These are phyloP conservation scores for Psilocybe sp. DNA, from an alignment of 768 basidiomycete genomes.

Conservation along the genomic window DNA sequence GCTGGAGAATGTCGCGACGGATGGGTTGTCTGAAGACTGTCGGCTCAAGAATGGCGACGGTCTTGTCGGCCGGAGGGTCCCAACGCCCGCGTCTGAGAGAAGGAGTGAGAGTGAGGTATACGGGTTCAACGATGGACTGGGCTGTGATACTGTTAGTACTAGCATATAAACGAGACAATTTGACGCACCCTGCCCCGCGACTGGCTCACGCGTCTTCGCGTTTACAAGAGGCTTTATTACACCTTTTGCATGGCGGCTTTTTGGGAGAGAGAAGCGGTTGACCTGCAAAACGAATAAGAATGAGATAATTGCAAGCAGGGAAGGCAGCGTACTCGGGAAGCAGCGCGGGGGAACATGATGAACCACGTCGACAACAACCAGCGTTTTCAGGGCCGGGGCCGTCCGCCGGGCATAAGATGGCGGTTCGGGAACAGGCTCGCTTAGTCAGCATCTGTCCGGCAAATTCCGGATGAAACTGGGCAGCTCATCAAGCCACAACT, in stretches of 20 bases:
- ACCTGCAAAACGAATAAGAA: conserved; percentile 6
- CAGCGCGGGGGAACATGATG: conserved; percentile 20
- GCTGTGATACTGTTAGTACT: conserved; percentile 6
- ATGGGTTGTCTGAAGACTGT: conserved; percentile 88
- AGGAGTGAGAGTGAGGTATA: conserved; percentile 61
- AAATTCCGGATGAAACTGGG: conserved; percentile 29
- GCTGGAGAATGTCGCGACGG: conserved; percentile 89
- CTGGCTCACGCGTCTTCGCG: conserved; percentile 14
- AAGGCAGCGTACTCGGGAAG: conserved; percentile 16
- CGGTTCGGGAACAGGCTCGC: conserved; percentile 17
- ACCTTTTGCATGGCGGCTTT: conserved; percentile 9
- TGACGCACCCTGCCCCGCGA: conserved; percentile 17
- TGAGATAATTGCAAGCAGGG: background rate
- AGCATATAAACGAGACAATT: background rate
- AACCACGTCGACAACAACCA: conserved; percentile 8
- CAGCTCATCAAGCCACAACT: conserved; percentile 41
- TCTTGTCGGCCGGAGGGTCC: conserved; percentile 36
- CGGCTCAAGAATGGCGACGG: conserved; percentile 65
- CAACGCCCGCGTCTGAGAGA: conserved; percentile 45
- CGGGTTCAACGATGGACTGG: conserved; percentile 32
- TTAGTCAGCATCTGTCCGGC: conserved; percentile 31
- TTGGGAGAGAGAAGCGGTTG: conserved; percentile 11
- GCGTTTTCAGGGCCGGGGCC: conserved; percentile 1
- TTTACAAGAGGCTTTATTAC: conserved; percentile 19
- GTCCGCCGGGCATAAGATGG: conserved; percentile 14